phyloP scores from a whole-genome alignment of 108 stramenopile species.

The Aurantiochytrium sp. region DNA sequence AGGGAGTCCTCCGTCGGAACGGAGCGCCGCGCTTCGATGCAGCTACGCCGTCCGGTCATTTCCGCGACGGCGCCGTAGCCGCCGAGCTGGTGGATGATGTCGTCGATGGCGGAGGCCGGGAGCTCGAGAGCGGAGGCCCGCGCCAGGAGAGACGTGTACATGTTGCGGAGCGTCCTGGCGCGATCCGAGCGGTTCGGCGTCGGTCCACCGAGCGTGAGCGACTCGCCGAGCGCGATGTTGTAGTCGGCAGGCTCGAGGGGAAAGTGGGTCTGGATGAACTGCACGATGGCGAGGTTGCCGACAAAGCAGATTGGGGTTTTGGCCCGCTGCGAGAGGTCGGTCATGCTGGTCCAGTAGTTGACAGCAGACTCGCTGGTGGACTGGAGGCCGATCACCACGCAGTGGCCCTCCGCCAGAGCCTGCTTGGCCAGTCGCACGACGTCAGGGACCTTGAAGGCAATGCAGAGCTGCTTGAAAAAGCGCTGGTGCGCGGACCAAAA shows the following conservation, averaged over 20 bases:
- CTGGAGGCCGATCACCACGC: conserved; percentile 71
- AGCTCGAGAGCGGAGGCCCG: conserved; percentile 13
- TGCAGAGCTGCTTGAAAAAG: conserved; percentile 70
- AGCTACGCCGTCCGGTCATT: conserved; percentile 67
- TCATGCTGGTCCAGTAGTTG: conserved; percentile 4
- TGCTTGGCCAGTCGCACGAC: conserved; percentile 54
- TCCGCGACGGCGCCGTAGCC: conserved; percentile 66
- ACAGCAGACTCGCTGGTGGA: conserved; percentile 69
- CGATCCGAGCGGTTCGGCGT: too few species aligned
- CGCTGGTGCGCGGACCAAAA: conserved; percentile 76
- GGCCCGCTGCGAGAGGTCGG: neutral
- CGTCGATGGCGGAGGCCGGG: conserved; percentile 68
- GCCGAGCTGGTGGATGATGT: conserved; percentile 65
- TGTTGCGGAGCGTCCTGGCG: too few species aligned
- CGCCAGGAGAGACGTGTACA: neutral
- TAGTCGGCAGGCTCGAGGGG: neutral
- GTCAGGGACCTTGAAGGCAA: conserved; percentile 67
- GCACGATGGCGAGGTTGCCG: neutral
- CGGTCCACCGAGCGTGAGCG: too few species aligned
- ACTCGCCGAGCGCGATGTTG: too few species aligned
- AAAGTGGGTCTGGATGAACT: neutral
- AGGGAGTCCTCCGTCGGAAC: neutral
- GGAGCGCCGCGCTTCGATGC: neutral
- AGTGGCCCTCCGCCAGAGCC: conserved; percentile 50
- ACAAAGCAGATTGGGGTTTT: neutral